Evolutionary conservation across 352 stramenopile genomes (phyloP).

Genomic region (Phytophthora europaea): DNA sequence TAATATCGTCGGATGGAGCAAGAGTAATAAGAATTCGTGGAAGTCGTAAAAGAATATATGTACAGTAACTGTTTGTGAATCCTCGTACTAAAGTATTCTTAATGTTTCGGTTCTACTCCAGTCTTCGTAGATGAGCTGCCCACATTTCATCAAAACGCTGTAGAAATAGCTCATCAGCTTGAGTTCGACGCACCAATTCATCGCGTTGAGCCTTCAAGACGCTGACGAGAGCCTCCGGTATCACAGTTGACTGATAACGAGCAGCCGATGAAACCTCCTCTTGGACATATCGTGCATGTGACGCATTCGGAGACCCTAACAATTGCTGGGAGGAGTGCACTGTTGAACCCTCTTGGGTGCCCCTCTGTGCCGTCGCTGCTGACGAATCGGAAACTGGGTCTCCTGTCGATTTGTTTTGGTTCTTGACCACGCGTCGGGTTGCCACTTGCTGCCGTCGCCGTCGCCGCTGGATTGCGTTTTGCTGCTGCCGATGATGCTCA

Average conservation of each 20-base stretch:
- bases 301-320: neutral
- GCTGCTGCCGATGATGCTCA: slow-evolving; percentile 4
- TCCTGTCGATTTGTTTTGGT: neutral
- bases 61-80: no score
- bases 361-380: neutral
- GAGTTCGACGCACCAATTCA: neutral
- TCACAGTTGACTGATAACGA: neutral
- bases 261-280: neutral
- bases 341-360: neutral
- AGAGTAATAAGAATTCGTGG: no score
- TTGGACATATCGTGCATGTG: neutral
- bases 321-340: neutral
- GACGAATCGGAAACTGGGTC: neutral
- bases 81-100: no score
- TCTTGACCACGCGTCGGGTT: neutral
- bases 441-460: neutral
- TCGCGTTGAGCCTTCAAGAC: slow-evolving; percentile 1
- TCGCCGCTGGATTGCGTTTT: neutral
- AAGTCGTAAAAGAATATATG: no score
- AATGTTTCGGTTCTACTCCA: no score
- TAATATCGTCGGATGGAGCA: no score
- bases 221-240: neutral
- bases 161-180: no score
- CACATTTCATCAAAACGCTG: no score
- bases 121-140: no score